Evolutionary conservation across 2,329 filamentous ascomycete genomes (phyloP).

Genomic region (Xylaria sp.): DNA sequence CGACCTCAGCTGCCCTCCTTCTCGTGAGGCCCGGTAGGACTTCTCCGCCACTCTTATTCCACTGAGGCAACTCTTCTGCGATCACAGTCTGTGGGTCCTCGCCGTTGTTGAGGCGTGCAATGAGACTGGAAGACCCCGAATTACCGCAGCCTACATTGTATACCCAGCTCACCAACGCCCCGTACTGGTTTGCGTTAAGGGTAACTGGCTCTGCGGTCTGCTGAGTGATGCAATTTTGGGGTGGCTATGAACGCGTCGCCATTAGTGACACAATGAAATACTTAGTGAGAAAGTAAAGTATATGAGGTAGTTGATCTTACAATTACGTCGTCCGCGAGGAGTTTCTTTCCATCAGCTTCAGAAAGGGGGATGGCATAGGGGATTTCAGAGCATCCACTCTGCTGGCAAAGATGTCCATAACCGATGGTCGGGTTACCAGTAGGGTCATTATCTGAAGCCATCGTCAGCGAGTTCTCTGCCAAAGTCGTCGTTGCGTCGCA

Average conservation of each 20-base stretch:
- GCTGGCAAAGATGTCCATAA: slow-evolving; percentile 31
- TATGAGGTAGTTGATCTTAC: slow-evolving; percentile 4
- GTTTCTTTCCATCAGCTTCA: slow-evolving; percentile 26
- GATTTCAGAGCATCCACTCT: slow-evolving; percentile 26
- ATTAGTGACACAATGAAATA: too few relatives aligned
- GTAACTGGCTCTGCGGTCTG: slow-evolving; percentile 15
- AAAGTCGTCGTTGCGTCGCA: background rate
- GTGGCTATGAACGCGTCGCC: slow-evolving; percentile 3
- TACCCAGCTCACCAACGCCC: slow-evolving; percentile 27
- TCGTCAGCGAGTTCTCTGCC: background rate
- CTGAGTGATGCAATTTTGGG: slow-evolving; percentile 24
- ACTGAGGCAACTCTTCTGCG: slow-evolving; percentile 14
- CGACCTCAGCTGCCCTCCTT: slow-evolving; percentile 27
- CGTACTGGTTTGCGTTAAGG: slow-evolving; percentile 30
- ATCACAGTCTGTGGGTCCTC: slow-evolving; percentile 27
- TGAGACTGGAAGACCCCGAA: slow-evolving; percentile 18
- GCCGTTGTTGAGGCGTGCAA: slow-evolving; percentile 26
- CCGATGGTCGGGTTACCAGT: slow-evolving; percentile 29
- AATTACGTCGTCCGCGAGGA: slow-evolving; percentile 25
- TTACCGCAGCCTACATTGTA: slow-evolving; percentile 28
- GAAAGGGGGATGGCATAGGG: slow-evolving; percentile 29
- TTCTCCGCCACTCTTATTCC: slow-evolving; percentile 23
- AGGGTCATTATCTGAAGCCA: slow-evolving; percentile 19
- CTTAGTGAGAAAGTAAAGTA: too few relatives aligned
- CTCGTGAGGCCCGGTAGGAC: slow-evolving; percentile 19